These are phyloP conservation scores for Lepidium africanum DNA, from an alignment of 345 rosid genomes.

Conservation along the genomic window DNA sequence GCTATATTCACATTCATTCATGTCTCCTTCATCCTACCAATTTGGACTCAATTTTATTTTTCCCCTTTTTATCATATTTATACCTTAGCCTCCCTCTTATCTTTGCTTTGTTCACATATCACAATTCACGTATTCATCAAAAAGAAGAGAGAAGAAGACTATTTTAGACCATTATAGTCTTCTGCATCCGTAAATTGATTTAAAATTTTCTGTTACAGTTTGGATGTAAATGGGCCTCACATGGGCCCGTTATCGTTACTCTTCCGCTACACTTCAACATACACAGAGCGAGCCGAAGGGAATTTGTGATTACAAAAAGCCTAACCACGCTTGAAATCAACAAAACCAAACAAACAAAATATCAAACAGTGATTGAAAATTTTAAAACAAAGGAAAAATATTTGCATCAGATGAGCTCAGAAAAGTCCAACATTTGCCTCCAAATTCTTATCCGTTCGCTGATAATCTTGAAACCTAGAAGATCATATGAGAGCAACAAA, in stretches of 20 bases:
- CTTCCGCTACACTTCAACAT: no score
- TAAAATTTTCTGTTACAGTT: neutral
- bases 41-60: conserved; percentile 1
- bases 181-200: no score
- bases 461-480: neutral
- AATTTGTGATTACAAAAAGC: conserved; percentile 1
- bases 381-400: neutral
- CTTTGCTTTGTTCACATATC: conserved; percentile 6
- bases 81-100: neutral
- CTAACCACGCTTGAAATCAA: conserved; percentile 12
- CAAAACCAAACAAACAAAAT: neutral
- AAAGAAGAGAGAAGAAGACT: neutral
- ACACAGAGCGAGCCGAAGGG: neutral
- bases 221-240: neutral
- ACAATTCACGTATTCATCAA: neutral
- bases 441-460: conserved; percentile 7
- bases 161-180: no score
- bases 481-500: neutral
- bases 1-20: conserved; percentile 4
- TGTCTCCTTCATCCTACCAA: neutral
- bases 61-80: neutral
- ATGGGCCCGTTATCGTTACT: neutral
- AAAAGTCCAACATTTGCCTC: conserved; percentile 22
- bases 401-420: conserved; percentile 12
- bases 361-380: neutral